phyloP scores from a whole-genome alignment of 257 asterid species.

The Solanum arcanum region DNA sequence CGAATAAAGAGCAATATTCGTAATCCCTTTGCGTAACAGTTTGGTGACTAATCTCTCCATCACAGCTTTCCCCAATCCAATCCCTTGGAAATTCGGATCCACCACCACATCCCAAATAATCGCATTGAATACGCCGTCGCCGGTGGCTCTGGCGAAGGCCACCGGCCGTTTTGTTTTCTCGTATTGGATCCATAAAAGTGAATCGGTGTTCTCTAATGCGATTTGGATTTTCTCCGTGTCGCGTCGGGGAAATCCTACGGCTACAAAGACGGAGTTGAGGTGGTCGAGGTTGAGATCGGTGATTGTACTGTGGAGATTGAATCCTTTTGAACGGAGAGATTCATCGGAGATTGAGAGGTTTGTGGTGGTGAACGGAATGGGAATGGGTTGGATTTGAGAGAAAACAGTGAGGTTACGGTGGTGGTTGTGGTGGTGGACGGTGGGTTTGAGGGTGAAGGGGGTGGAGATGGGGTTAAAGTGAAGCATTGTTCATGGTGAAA shows the following conservation, averaged over 20 bases:
- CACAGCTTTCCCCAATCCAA: constrained; percentile 89
- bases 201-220: constrained; percentile 84
- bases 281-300: constrained; percentile 61
- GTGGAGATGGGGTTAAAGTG: constrained; percentile 33
- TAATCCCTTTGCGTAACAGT: constrained; percentile 64
- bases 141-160: constrained; percentile 97
- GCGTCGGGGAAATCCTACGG: constrained; percentile 87
- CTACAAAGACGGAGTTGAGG: constrained; percentile 66
- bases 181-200: constrained; percentile 71
- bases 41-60: constrained; percentile 66
- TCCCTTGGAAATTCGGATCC: constrained; percentile 90
- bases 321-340: constrained; percentile 57
- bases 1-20: constrained; percentile 71
- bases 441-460: constrained; percentile 9
- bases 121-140: constrained; percentile 86
- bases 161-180: constrained; percentile 57
- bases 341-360: constrained; percentile 47
- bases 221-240: constrained; percentile 62
- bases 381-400: constrained; percentile 14
- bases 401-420: constrained; percentile 15
- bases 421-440: constrained; percentile 1
- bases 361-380: not conserved
- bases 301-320: constrained; percentile 58
- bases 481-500: constrained; percentile 30
- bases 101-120: constrained; percentile 98